Conservation (phyloP, 345 rosid genomes). For the Bruguiera gymnorhiza region DNA sequence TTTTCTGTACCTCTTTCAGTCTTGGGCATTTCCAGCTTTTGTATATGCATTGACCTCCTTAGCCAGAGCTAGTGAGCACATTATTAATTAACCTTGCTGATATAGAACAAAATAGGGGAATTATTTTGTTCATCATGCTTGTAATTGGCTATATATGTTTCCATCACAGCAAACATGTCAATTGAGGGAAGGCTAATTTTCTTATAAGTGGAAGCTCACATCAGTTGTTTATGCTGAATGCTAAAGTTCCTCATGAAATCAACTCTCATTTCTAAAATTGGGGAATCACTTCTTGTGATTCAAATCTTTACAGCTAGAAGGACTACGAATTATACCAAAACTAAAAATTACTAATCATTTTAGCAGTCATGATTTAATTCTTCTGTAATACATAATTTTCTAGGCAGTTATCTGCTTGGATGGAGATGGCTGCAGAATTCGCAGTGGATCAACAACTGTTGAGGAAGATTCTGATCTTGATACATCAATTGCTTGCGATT, state of each 20-base stretch:
- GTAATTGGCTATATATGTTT: neutral
- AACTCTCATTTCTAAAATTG: conserved; percentile 2
- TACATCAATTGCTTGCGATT: conserved; percentile 98
- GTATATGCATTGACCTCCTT: neutral
- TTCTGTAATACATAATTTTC: conserved; percentile 36
- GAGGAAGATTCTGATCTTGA: conserved; percentile 68
- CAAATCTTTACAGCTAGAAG: neutral
- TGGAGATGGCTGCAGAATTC: conserved; percentile 88
- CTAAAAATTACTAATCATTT: conserved; percentile 4
- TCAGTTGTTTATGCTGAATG: neutral
- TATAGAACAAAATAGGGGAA: neutral
- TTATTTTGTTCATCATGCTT: conserved; percentile 6
- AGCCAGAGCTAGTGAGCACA: neutral
- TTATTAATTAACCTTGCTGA: too few relatives aligned
- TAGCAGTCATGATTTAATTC: conserved; percentile 24
- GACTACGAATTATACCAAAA: neutral
- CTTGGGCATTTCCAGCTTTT: neutral
- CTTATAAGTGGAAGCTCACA: neutral
- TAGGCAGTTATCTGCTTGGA: conserved; percentile 99
- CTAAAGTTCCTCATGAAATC: neutral
- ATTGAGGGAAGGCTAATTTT: conserved; percentile 1
- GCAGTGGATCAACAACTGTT: conserved; percentile 43
- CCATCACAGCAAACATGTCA: neutral
- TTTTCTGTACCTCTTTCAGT: conserved; percentile 9
- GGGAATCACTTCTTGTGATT: conserved; percentile 5